Evolutionary conservation across 1,139 yeast genomes (phyloP).

Genomic region (Yamadazyma taylorii): DNA sequence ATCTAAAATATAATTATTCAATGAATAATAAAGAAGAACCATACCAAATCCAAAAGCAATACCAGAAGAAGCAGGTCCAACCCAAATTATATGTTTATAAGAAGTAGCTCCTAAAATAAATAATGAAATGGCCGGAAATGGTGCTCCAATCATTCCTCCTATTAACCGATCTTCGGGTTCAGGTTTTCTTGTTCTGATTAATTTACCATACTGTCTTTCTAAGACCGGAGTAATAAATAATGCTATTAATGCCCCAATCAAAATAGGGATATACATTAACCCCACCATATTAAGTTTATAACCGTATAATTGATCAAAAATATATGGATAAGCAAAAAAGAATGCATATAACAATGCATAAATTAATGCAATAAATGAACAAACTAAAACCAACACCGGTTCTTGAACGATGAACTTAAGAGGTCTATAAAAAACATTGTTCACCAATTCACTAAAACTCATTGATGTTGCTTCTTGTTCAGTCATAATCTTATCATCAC

Average conservation of each 20-base stretch:
- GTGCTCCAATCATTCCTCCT: slow-evolving; percentile 90
- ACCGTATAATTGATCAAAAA: slow-evolving; percentile 65
- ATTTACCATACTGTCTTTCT: slow-evolving; percentile 57
- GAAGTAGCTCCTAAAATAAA: slow-evolving; percentile 91
- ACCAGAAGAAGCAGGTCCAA: slow-evolving; percentile 92
- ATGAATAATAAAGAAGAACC: slow-evolving; percentile 84
- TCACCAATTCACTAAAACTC: slow-evolving; percentile 60
- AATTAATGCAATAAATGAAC: slow-evolving; percentile 82
- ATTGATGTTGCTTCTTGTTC: slow-evolving; percentile 85
- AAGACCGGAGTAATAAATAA: slow-evolving; percentile 68
- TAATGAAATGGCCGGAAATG: slow-evolving; percentile 83
- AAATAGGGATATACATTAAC: slow-evolving; percentile 80
- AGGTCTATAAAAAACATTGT: slow-evolving; percentile 73
- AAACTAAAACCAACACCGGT: slow-evolving; percentile 80
- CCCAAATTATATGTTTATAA: slow-evolving; percentile 79
- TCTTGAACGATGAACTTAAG: slow-evolving; percentile 71
- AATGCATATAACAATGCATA: slow-evolving; percentile 87
- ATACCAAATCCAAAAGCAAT: slow-evolving; percentile 88
- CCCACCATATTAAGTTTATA: slow-evolving; percentile 72
- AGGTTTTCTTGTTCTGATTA: slow-evolving; percentile 60
- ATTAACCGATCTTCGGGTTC: slow-evolving; percentile 84
- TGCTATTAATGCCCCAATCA: slow-evolving; percentile 80
- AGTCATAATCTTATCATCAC: slow-evolving; percentile 80
- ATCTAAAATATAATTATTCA: slow-evolving; percentile 87
- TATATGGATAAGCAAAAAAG: slow-evolving; percentile 86